Percentiles rank a stretch among this genome's conserved stretches.
phyloP scores from a whole-genome alignment of 2,329 filamentous ascomycete genomes.

The Helicocarpus griseus region DNA sequence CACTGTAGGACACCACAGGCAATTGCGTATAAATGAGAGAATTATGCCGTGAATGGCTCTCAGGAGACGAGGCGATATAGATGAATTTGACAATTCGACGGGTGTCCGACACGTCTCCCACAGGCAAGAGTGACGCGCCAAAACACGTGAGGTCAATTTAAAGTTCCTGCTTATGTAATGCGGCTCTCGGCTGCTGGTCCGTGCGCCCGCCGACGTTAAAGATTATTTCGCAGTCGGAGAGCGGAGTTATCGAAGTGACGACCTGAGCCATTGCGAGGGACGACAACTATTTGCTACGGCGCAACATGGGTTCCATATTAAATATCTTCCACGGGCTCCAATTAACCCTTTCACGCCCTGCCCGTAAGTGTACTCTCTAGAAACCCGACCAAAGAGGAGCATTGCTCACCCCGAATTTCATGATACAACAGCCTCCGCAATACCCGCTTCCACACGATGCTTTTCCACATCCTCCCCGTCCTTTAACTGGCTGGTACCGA shows the following conservation, averaged over 20 bases:
- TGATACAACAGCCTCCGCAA: constrained; percentile 14
- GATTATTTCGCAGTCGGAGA: not conserved
- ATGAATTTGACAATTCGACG: not conserved
- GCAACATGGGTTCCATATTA: constrained; percentile 25
- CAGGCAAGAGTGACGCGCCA: constrained; percentile 8
- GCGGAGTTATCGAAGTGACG: constrained; percentile 6
- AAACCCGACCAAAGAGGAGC: not conserved
- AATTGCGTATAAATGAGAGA: not conserved
- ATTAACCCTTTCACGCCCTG: constrained; percentile 24
- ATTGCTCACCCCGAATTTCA: constrained; percentile 8
- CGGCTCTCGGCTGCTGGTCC: not conserved
- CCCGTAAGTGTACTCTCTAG: constrained; percentile 19
- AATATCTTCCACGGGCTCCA: constrained; percentile 28
- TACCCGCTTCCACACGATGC: constrained; percentile 42
- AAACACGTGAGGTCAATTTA: constrained; percentile 6
- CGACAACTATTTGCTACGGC: not conserved
- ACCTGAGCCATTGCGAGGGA: constrained; percentile 3
- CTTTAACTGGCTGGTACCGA: constrained; percentile 73
- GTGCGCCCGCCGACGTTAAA: not conserved
- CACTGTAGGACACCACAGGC: not conserved
- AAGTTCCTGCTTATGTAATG: not conserved
- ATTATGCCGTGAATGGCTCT: not conserved
- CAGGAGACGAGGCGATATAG: not conserved
- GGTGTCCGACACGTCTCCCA: not conserved
- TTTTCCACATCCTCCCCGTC: constrained; percentile 61